phyloP scores from a whole-genome alignment of 805 yeast species.

The Naumovozyma dairenensis region DNA sequence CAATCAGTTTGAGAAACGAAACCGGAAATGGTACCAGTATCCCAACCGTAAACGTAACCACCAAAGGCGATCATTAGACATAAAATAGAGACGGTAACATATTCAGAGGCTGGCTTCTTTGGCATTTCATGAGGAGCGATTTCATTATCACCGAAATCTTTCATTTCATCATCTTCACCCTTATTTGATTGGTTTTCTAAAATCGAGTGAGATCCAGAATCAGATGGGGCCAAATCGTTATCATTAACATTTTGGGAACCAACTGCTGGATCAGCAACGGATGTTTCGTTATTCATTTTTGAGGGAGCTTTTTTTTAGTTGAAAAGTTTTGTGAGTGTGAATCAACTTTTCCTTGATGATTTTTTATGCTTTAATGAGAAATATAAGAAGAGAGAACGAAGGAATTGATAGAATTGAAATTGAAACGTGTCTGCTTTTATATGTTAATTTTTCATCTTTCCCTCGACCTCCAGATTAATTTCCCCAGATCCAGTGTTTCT shows the following conservation, averaged over 20 bases:
- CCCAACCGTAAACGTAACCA: constrained; percentile 58
- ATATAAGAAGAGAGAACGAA: too few species aligned
- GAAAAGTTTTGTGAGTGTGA: not conserved
- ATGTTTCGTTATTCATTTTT: not conserved
- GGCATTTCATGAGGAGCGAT: constrained; percentile 15
- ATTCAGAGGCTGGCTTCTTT: constrained; percentile 29
- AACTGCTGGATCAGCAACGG: not conserved
- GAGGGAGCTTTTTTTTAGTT: not conserved
- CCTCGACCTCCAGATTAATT: too few species aligned
- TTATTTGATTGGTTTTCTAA: constrained; percentile 18
- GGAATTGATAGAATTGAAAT: too few species aligned
- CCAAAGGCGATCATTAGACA: constrained; percentile 28
- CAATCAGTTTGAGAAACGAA: constrained; percentile 51
- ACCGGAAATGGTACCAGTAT: constrained; percentile 74
- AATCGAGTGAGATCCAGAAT: constrained; percentile 14
- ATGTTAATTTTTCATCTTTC: too few species aligned
- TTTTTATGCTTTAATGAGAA: too few species aligned
- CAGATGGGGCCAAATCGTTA: constrained; percentile 4
- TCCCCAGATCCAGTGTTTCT: too few species aligned
- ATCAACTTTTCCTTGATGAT: not conserved
- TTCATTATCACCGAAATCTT: constrained; percentile 3
- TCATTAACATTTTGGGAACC: not conserved
- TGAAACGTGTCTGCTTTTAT: too few species aligned
- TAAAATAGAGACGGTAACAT: constrained; percentile 24
- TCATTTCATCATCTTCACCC: constrained; percentile 16